A percentile compares a stretch with the other conserved stretches of the same genome.
These are phyloP conservation scores for Fraxinus sp. DNA, from an alignment of 305 asterid species.

Conservation along the genomic window DNA sequence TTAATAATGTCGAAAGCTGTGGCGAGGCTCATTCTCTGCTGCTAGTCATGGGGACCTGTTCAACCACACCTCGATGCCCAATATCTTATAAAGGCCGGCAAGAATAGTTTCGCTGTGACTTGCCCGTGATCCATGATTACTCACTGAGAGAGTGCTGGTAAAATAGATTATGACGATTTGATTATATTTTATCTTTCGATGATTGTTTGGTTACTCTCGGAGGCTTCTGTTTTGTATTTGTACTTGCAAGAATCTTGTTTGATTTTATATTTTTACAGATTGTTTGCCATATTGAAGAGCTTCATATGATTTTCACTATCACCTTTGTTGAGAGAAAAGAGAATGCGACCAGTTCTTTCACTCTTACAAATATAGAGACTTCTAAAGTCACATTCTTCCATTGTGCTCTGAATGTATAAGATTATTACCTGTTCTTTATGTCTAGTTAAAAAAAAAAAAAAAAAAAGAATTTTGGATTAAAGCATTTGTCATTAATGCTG, in stretches of 20 bases:
- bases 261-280: not conserved
- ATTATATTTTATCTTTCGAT: not conserved
- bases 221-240: not conserved
- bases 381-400: not conserved
- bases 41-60: not conserved
- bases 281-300: not conserved
- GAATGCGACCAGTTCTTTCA: not conserved
- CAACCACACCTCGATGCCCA: not conserved
- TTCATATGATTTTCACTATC: not conserved
- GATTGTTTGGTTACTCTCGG: not conserved
- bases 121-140: not conserved
- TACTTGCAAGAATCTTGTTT: not conserved
- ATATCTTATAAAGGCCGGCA: not conserved
- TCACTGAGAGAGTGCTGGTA: not conserved
- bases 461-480: not conserved
- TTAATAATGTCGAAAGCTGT: not conserved
- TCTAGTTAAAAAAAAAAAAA: not conserved
- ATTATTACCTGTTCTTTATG: not conserved
- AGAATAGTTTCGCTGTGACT: not conserved
- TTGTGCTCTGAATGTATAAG: not conserved
- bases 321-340: not conserved
- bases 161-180: not conserved
- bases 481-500: not conserved
- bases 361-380: not conserved
- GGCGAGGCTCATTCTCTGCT: not conserved